phyloP scores from a whole-genome alignment of 805 yeast species.

The Ogataea angusta region DNA sequence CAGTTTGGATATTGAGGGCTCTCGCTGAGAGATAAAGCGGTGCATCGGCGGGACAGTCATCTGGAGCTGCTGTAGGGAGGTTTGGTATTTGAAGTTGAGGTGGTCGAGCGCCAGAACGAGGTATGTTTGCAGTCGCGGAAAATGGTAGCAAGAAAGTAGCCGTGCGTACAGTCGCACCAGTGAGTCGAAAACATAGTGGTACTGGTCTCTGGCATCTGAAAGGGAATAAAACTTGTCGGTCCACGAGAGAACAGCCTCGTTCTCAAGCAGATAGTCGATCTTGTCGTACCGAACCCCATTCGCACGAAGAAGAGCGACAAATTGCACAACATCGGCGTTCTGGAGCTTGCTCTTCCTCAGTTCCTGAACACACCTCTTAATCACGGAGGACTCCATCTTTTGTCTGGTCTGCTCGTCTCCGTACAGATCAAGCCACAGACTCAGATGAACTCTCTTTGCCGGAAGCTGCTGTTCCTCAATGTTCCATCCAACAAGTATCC shows the following conservation, averaged over 20 bases:
- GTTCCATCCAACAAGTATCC: conserved; percentile 24
- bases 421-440: conserved; percentile 34
- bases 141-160: conserved; percentile 1
- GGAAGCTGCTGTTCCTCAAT: conserved; percentile 4
- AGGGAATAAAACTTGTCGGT: conserved; percentile 6
- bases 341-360: not conserved
- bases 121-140: conserved; percentile 9
- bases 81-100: conserved; percentile 14
- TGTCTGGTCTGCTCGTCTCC: conserved; percentile 23
- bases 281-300: conserved; percentile 9
- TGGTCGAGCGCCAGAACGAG: conserved; percentile 13
- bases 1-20: conserved; percentile 9
- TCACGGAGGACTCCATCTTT: conserved; percentile 36
- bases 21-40: not conserved
- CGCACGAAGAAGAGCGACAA: conserved; percentile 5
- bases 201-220: not conserved
- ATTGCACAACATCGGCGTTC: conserved; percentile 2
- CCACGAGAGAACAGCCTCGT: conserved; percentile 22
- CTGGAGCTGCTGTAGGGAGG: conserved; percentile 10
- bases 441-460: conserved; percentile 18
- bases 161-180: conserved; percentile 2
- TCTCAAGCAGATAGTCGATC: conserved; percentile 18
- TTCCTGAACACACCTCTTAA: conserved; percentile 50
- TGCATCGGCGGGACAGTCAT: not conserved
- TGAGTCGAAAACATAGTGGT: conserved; percentile 12